phyloP scores from a whole-genome alignment of 441 rosid genomes.

The Gossypium trilobum region DNA sequence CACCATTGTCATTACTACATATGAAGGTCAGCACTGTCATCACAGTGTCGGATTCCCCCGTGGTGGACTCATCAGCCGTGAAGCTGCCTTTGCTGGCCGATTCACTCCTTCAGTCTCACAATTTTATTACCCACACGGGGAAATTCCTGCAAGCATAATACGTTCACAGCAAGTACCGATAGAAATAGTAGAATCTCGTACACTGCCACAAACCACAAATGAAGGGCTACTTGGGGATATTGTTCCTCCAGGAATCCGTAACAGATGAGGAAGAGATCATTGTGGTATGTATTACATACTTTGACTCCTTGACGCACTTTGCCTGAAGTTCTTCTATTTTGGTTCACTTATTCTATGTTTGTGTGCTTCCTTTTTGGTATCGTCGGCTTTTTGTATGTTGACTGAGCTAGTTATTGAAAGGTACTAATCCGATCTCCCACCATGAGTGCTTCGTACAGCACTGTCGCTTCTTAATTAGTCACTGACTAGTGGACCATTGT shows the following conservation, averaged over 20 bases:
- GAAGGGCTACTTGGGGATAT: constrained; percentile 83
- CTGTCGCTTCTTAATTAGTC: background rate
- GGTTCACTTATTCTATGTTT: background rate
- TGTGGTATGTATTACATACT: constrained; percentile 18
- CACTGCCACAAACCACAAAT: constrained; percentile 25
- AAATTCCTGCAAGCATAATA: constrained; percentile 18
- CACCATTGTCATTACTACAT: constrained; percentile 66
- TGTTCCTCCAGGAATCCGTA: constrained; percentile 57
- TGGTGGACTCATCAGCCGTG: constrained; percentile 55
- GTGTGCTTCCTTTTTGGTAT: background rate
- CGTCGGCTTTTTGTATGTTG: background rate
- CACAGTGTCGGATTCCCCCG: constrained; percentile 68
- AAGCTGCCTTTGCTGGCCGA: constrained; percentile 39
- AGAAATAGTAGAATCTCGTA: constrained; percentile 15
- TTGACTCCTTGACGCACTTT: background rate
- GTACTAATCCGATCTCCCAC: background rate
- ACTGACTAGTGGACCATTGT: background rate
- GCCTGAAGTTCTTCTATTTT: background rate
- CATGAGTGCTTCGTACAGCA: background rate
- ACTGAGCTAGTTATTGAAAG: background rate
- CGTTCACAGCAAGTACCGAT: constrained; percentile 22
- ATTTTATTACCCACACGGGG: constrained; percentile 34
- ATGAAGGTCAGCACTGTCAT: constrained; percentile 95
- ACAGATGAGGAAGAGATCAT: constrained; percentile 27
- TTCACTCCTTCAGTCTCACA: constrained; percentile 37